Base-by-base conservation (phyloP, 768 basidiomycete genomes). In the Suillus luteus region DNA sequence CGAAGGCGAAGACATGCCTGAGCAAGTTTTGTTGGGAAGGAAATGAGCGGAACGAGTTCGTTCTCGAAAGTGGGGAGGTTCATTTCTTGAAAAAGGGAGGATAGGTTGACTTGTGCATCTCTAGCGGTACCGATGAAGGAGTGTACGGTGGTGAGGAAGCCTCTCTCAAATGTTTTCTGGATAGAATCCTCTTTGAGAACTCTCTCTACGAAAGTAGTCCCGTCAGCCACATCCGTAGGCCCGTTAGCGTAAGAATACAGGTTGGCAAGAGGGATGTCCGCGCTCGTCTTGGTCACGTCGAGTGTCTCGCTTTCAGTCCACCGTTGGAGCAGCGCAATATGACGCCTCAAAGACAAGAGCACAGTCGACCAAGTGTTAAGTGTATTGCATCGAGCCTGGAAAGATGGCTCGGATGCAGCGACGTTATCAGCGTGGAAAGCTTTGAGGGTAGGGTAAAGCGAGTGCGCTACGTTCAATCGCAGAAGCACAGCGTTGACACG, bases 151-250 rank as follows among this genome's bases (percentile, higher is more conserved):
- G 87, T 88, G 69, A 95, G 82, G 67, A 91, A 93, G 15, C 91
- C 90, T 69, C 91, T 94, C 75, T 96, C 94, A 74, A 99, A 98
- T 10, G 93, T 95, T 65, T 90, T 85, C 75, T 96, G 92, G 71
- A 99, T 89, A n/a, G 90, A 90, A 70, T 99, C 96, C 75, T 99
- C 96, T 74, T 99, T 98, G 63, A 97, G 83, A 31, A 98, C 80
- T 35, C 95, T 87, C 74, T 98, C 97, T 40, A 98, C 90, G 74
- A 99, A 99, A 41, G 92, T 93, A 22, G 89, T 88, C 24, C 89
- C 87, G 68, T 90, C 90, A 5, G 86, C 74, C 52, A 81, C 78
- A 64, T 87, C 87, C 51, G 77, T 70, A 48, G 74, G 71, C 11
- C 75, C 77, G 60, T 75, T 76, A 61, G 65, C 65, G 49, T 66